Evolutionary conservation across 2,329 filamentous ascomycete species (phyloP).

Genomic region (Scytalidium sp.): DNA sequence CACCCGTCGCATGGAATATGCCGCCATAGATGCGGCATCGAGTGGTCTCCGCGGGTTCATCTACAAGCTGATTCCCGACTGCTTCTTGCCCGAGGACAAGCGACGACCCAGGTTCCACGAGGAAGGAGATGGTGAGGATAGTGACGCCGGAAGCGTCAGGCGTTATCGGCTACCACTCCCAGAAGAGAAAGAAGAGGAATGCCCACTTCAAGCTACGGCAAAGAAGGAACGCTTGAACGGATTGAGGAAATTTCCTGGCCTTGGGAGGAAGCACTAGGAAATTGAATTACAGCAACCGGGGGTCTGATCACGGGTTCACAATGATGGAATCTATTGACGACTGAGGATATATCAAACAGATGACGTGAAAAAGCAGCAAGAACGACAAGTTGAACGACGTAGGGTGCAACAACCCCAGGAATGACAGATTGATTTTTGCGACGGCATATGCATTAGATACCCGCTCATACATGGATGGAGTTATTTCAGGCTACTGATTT

Average conservation of each 20-base stretch:
- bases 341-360: too few species aligned
- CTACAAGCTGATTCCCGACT: slow-evolving; percentile 57
- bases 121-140: slow-evolving; percentile 16
- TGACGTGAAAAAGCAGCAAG: background rate
- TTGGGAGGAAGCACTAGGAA: background rate
- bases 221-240: background rate
- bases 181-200: slow-evolving; percentile 25
- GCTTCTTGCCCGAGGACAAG: slow-evolving; percentile 49
- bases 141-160: slow-evolving; percentile 58
- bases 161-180: slow-evolving; percentile 60
- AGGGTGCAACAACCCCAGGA: background rate
- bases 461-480: background rate
- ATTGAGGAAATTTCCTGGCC: background rate
- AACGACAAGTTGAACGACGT: too few species aligned
- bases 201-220: background rate
- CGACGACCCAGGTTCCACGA: slow-evolving; percentile 56
- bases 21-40: slow-evolving; percentile 61
- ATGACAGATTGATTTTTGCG: background rate
- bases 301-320: too few species aligned
- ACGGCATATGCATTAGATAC: background rate
- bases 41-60: slow-evolving; percentile 60
- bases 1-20: slow-evolving; percentile 62
- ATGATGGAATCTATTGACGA: too few species aligned
- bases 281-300: too few species aligned
- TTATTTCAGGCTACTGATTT: background rate